A percentile compares a stretch with the other conserved stretches of the same genome.
These are phyloP conservation scores for Colletotrichum sp. DNA, from an alignment of 2,329 filamentous ascomycete genomes.

Conservation along the genomic window DNA sequence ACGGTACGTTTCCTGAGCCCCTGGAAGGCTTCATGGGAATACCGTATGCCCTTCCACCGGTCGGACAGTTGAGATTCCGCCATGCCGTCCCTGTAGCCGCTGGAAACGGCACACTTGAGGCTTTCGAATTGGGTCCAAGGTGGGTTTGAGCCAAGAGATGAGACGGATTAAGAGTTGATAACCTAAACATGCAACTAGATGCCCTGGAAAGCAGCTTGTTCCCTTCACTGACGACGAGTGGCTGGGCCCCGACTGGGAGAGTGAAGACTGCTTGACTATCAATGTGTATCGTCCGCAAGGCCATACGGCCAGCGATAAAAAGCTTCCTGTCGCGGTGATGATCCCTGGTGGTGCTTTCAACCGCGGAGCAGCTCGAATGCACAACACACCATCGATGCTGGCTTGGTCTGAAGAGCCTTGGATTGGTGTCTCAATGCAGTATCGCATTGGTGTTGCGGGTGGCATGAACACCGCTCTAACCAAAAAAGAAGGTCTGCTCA, in stretches of 20 bases:
- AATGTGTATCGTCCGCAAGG: constrained; percentile 52
- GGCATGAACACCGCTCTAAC: constrained; percentile 59
- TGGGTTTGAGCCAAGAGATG: background rate
- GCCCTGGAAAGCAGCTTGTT: constrained; percentile 33
- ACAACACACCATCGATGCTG: constrained; percentile 50
- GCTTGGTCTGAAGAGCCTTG: constrained; percentile 50
- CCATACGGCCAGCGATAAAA: constrained; percentile 27
- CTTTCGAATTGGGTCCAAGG: constrained; percentile 28
- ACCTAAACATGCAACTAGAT: constrained; percentile 21
- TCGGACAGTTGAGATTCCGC: constrained; percentile 45
- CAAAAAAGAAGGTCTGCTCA: constrained; percentile 55
- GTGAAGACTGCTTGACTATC: constrained; percentile 59
- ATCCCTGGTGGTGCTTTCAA: constrained; percentile 36
- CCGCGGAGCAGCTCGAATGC: constrained; percentile 37
- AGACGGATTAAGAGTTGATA: background rate
- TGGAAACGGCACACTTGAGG: constrained; percentile 29
- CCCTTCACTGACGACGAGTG: constrained; percentile 33
- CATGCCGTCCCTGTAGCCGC: constrained; percentile 33
- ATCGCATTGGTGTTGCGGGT: constrained; percentile 61
- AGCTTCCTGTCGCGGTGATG: constrained; percentile 58
- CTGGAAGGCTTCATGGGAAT: constrained; percentile 50
- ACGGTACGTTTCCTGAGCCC: constrained; percentile 32
- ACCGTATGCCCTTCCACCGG: constrained; percentile 50
- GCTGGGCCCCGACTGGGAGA: constrained; percentile 33
- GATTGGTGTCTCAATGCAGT: constrained; percentile 52